Evolutionary conservation across 2,329 filamentous ascomycete species (phyloP).

Genomic region (Didymellaceae sp.): DNA sequence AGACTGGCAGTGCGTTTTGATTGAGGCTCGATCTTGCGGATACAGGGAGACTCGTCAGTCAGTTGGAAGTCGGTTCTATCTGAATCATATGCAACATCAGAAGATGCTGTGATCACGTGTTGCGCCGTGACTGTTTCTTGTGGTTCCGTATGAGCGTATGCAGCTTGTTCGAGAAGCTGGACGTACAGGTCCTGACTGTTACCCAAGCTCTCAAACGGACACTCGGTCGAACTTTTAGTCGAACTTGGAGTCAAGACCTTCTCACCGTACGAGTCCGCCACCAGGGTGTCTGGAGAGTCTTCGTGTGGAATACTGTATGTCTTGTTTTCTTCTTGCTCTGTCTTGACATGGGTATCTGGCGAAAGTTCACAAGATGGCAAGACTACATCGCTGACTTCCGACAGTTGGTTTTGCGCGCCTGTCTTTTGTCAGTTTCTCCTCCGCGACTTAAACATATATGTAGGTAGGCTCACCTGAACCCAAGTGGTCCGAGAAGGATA

Average conservation of each 20-base stretch:
- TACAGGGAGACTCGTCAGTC: not conserved
- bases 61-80: conserved; percentile 9
- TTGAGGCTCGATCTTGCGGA: not conserved
- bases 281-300: not conserved
- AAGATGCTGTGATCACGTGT: too few species aligned
- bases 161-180: too few species aligned
- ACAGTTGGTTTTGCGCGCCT: not conserved
- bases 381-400: not conserved
- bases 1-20: too few species aligned
- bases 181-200: not conserved
- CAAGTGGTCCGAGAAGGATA: not conserved
- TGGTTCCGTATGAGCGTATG: too few species aligned
- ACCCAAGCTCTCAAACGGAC: not conserved
- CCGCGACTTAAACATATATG: too few species aligned
- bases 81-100: not conserved
- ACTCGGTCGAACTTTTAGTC: too few species aligned
- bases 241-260: not conserved
- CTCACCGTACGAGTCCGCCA: too few species aligned
- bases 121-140: too few species aligned
- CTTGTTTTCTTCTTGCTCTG: not conserved
- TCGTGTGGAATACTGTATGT: not conserved
- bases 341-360: not conserved
- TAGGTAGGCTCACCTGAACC: too few species aligned
- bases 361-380: not conserved
- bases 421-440: not conserved